Conservation (phyloP, 208 protist species). For the Plasmodiophora brassicae region DNA sequence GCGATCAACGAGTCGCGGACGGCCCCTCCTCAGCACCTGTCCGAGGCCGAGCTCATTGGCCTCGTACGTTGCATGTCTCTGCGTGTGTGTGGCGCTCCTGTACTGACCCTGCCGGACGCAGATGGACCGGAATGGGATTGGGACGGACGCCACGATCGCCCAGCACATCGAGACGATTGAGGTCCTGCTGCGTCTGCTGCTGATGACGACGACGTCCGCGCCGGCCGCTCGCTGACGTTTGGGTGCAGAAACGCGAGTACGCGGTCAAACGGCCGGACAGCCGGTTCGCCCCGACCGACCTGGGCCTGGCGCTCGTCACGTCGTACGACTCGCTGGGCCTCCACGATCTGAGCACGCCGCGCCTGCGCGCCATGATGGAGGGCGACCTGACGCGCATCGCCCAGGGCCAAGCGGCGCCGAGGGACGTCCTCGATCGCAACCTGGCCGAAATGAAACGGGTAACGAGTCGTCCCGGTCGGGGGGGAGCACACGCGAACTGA, state of each 20-base stretch:
- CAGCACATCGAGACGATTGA: slow-evolving; percentile 92
- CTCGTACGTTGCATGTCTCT: no score
- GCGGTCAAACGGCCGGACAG: neutral
- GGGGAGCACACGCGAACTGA: no score
- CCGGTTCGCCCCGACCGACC: slow-evolving; percentile 75
- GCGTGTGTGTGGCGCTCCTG: no score
- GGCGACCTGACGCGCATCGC: slow-evolving; percentile 76
- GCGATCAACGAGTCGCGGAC: slow-evolving; percentile 66
- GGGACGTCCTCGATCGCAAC: slow-evolving; percentile 71
- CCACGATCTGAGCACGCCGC: slow-evolving; percentile 52
- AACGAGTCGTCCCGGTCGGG: no score
- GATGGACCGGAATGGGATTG: slow-evolving; percentile 90
- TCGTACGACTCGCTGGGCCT: slow-evolving; percentile 89
- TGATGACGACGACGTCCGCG: neutral
- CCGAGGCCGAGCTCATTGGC: slow-evolving; percentile 92
- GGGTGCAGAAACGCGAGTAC: slow-evolving; percentile 60
- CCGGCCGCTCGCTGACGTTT: neutral
- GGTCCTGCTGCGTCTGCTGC: neutral
- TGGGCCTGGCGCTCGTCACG: slow-evolving; percentile 88
- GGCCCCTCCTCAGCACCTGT: slow-evolving; percentile 77
- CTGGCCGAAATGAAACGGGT: no score
- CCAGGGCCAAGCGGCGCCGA: slow-evolving; percentile 66
- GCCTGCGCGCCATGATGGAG: slow-evolving; percentile 80
- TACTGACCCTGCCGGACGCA: no score
- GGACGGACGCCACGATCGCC: slow-evolving; percentile 98